Evolutionary conservation across 2,329 filamentous ascomycete genomes (phyloP), one percentile per base, ranked within the genome.

Genomic region (Cucurbitaria berberidis): DNA sequence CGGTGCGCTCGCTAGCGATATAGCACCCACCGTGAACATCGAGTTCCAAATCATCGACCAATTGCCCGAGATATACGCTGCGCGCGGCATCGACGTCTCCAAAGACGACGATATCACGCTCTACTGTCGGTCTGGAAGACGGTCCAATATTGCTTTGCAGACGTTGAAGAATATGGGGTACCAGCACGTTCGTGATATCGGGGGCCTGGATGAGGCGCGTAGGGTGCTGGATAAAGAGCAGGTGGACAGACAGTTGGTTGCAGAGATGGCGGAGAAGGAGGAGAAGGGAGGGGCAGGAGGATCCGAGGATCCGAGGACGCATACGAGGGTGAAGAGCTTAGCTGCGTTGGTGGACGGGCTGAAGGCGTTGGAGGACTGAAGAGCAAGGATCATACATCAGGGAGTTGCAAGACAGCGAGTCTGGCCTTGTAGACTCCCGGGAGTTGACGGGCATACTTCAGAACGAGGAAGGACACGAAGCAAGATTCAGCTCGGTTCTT

Each of bases 81-180:
- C 50, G 32, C 59, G 44, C 19, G 59, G 62, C 27, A 55, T 67
- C 32, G 40, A 48, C 1, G 58, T 72, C 0, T 8, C 18, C 5
- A 73, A 73, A 30, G 44, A 57, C 8, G 70, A 72, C 27, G 40
- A 59, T n/a, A 73, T 76, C 18, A 73, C 72, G 10, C 57, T 76
- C 29, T 76, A 76, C 46, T 76, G 74, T 43, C 71, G 73, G 11
- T 70, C 67, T 3, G 74, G 74, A 0, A 55, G 74, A 16, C 54
- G 74, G 2, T 73, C 69, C 1, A 63, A 63, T 21, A 70, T 76
- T 42, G 74, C 74, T 27, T 49, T 68, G 43, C 58, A 63, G 45
- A 64, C 57, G 52, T 40, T 76, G 48, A 62, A 50, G 52, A 52
- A 56, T 6, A 29, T 74, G 50, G 74, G 74, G 15, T 75, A 65